Conservation (phyloP, 352 stramenopile genomes). For the Pythium dissotocum region DNA sequence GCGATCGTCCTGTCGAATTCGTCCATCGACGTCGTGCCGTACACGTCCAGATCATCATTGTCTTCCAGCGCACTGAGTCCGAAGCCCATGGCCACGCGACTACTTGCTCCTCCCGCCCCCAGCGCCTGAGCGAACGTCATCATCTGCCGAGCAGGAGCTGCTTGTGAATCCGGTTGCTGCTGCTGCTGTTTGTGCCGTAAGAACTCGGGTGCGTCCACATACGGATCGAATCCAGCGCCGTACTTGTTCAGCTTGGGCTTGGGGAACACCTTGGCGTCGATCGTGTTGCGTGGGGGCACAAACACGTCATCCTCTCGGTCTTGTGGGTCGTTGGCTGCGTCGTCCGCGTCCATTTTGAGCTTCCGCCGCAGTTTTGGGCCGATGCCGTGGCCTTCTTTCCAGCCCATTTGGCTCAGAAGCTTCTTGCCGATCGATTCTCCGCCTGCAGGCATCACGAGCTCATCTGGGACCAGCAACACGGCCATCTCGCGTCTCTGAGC, state of each 20-base stretch:
- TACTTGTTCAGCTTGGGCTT: constrained; percentile 76
- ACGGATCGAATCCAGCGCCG: constrained; percentile 80
- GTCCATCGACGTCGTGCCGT: constrained; percentile 58
- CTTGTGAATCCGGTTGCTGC: constrained; percentile 25
- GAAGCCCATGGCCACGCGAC: constrained; percentile 47
- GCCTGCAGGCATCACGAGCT: constrained; percentile 69
- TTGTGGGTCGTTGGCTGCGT: constrained; percentile 8
- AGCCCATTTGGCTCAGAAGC: constrained; percentile 88
- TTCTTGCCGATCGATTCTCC: constrained; percentile 78
- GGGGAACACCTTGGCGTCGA: constrained; percentile 59
- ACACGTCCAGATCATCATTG: constrained; percentile 85
- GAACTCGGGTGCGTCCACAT: constrained; percentile 74
- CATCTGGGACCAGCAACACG: constrained; percentile 59
- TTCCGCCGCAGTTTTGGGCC: constrained; percentile 66
- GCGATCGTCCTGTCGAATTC: constrained; percentile 73
- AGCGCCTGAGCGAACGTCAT: constrained; percentile 81
- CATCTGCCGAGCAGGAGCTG: constrained; percentile 42
- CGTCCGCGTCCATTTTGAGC: constrained; percentile 26
- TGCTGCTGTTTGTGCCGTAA: constrained; percentile 45
- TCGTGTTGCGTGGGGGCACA: constrained; percentile 53
- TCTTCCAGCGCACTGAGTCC: constrained; percentile 81
- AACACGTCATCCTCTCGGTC: constrained; percentile 45
- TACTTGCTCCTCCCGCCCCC: constrained; percentile 15
- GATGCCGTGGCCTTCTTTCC: constrained; percentile 90
- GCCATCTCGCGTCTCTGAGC: constrained; percentile 11